Base-by-base conservation (phyloP, 306 rosid genomes). In the Oxytropis ochrocephala region DNA sequence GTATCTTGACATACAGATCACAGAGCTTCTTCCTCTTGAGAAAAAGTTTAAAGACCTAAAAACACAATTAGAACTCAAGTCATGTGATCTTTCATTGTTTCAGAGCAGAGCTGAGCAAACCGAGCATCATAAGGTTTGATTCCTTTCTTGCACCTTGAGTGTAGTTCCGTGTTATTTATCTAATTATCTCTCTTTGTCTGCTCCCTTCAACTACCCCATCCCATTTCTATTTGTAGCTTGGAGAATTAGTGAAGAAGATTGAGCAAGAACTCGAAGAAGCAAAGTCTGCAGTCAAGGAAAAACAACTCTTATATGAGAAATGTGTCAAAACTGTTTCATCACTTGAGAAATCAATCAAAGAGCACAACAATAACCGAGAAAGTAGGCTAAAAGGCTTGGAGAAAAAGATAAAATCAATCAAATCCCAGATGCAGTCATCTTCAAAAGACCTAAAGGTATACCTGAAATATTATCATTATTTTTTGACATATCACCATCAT, bases 71-170 rank as follows among this genome's bases (percentile, higher is more conserved):
- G 97, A 94, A 84, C 92, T 94, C 30, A 94, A 90, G 64, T 71
- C 59, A 32, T 81, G 88, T 67, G 97, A 94, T 79, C 97, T 94
- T 67, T 82, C 90, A 19, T 72, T 94, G 66, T 94, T 90, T 76
- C 96, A 87, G 79, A 88, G 79, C 53, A 88, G 98, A 82, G 96
- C 91, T 59, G 95, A 88, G 84, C 95, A 94, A 77, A 94, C 90
- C 79, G 98, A 90, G 80, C 97, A 94, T 70, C 96, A 88, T 73
- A 94, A 94, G 98, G 98, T 94, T 75, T 67, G 47, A 66, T 65
- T 52, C 67, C 44, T 67, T 67, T n/a, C 13, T 48, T 58, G 63
- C 51, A 19, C 24, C 50, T 55, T 73, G 46, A 10, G 36, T 58
- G 24, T 46, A 13, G 16, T 49, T 33, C 24, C 6, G 21, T 61